Evolutionary conservation across 176 grass and related monocot species (phyloP), one percentile per base, ranked within the genome.

Genomic region (Otatea glauca): DNA sequence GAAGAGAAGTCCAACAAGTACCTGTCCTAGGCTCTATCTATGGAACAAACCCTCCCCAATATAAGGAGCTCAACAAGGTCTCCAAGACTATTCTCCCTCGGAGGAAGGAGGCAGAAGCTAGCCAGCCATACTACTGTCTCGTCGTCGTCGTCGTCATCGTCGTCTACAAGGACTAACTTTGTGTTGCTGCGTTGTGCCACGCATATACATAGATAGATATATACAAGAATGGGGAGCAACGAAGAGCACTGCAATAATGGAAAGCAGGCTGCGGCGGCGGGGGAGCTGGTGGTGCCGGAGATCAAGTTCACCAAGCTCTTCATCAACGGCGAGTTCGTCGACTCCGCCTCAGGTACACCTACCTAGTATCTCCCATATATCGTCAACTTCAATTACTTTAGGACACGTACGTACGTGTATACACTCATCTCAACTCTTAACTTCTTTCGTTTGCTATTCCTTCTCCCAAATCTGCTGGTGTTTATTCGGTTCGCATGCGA

Each of bases 271-370:
- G 48, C 16, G 44, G 71, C 71, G 60, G 80, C 7, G 20, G 58
- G 3, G 60, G 76, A 11, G 0, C 55, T 84, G 68, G 83, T 83
- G 81, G 75, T 92, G 65, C 94, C 92, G 58, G 92, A 94, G 79
- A 96, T 96, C 80, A 93, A 89, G 87, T 93, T 92, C 89, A 95
- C 96, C 74, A 89, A 95, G 93, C 91, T 95, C 61, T 98, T 95
- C 85, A 92, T 98, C 85, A 89, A 95, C 85, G 96, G 92, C 89
- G 71, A 90, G 53, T 95, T 98, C 89, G 93, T 93, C 34, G 87
- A 93, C 68, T 82, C 93, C 50, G 58, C 86, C 65, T 95, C 96
- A 20, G 96, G 95, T 98, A 78, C 39, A 41, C 39, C 39, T 41
- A 34, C 34, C 34, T 34, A 41, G 39, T 41, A 7, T 41, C 39